Evolutionary conservation across 139 green algal genomes (phyloP), one percentile per base, ranked within the genome.

Genomic region (Coelastrella sp.): DNA sequence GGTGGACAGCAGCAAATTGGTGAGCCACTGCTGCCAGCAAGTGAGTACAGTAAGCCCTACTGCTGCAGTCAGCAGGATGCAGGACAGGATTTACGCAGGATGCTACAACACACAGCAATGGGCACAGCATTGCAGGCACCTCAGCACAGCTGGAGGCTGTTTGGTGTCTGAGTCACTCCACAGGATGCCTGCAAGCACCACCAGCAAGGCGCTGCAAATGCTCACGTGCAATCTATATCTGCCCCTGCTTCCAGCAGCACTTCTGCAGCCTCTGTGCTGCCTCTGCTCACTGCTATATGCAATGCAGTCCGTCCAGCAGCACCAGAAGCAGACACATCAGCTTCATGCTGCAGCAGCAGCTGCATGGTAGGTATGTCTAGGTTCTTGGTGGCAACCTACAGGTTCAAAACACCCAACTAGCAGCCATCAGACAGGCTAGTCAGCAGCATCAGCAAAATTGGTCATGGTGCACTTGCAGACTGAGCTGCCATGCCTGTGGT

Each of bases 371-470:
- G 70, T 17, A 84, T 25, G 58, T 91, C 88, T 8, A 91, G 88
- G 81, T 91, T 91, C 57, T 91, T 88, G 7, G 88, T 88, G 57
- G 88, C 88, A 79, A 87, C 66, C 63, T 91, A 63, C 19, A 75
- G 20, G 35, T 49, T 49, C 35, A 49, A 3, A 49, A 49, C 56
- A 60, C 15, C 58, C 20, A 24, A 63, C 4, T 19, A 35, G 8
- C 80, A 68, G 57, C 6, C 79, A 66, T 17, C 1, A 49, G 27
- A 22, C 78, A 65, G 56, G 49, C 35, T 49, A 3, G 35, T 49
- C 35, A 49, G 35, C 35, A 49, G 35, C 35, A 73, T 17, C 65
- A 73, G 19, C 73, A 80, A 1, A 22, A 11, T 49, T 5, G 35
- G 35, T 49, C 35, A 49, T 49, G 35, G 35, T 19, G 74, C 22